A percentile compares a stretch with the other conserved stretches of the same genome.
These are phyloP conservation scores for Phaeosphaeria sp. DNA, from an alignment of 2,329 filamentous ascomycete genomes.

Conservation along the genomic window DNA sequence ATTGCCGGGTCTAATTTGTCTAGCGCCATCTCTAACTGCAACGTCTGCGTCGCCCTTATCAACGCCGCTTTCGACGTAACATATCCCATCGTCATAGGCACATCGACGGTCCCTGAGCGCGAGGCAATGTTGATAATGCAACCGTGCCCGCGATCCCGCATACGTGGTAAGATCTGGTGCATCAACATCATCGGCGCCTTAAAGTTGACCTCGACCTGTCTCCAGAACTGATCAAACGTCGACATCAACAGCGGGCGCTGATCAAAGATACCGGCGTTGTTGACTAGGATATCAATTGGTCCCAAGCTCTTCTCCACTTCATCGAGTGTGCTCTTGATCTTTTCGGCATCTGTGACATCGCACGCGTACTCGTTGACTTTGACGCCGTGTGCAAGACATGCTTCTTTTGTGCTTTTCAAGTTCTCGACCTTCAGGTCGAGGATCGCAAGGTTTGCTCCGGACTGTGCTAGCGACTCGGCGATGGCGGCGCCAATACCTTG, in stretches of 20 bases:
- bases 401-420: slow-evolving; percentile 25
- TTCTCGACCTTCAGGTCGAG: slow-evolving; percentile 31
- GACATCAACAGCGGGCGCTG: slow-evolving; percentile 37
- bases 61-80: slow-evolving; percentile 37
- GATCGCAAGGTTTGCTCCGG: slow-evolving; percentile 35
- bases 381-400: slow-evolving; percentile 26
- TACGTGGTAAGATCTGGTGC: slow-evolving; percentile 29
- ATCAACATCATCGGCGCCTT: slow-evolving; percentile 39
- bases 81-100: slow-evolving; percentile 41
- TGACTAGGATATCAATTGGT: slow-evolving; percentile 34
- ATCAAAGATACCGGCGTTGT: slow-evolving; percentile 37
- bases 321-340: slow-evolving; percentile 19
- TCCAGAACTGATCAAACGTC: slow-evolving; percentile 33
- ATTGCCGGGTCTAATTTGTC: slow-evolving; percentile 35
- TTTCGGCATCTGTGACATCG: slow-evolving; percentile 28
- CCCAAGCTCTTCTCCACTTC: slow-evolving; percentile 28
- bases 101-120: slow-evolving; percentile 37
- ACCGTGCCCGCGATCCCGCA: slow-evolving; percentile 30
- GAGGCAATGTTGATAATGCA: slow-evolving; percentile 42
- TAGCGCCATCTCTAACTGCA: slow-evolving; percentile 38
- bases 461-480: slow-evolving; percentile 31
- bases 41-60: slow-evolving; percentile 37
- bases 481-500: slow-evolving; percentile 40
- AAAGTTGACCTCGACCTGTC: slow-evolving; percentile 42
- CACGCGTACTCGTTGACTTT: slow-evolving; percentile 28